phyloP scores from a whole-genome alignment of 371 early-diverging fungal species.

The Mortierella sp. region DNA sequence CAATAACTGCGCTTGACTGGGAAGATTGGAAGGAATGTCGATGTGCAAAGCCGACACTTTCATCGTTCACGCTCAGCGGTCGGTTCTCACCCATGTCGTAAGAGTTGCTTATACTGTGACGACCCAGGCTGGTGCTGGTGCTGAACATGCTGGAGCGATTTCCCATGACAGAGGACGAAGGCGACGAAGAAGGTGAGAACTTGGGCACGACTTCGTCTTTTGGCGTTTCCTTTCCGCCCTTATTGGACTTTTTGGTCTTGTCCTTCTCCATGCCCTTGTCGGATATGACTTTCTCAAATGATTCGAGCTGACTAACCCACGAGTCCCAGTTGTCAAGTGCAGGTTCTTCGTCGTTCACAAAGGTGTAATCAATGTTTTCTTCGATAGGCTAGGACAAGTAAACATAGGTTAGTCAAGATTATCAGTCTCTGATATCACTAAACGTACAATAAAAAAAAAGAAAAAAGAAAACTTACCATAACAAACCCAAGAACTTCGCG shows the following conservation, averaged over 20 bases:
- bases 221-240: conserved; percentile 9
- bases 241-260: conserved; percentile 22
- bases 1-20: conserved; percentile 17
- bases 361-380: conserved; percentile 9
- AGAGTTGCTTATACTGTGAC: conserved; percentile 3
- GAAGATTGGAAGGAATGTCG: conserved; percentile 30
- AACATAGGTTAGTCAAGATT: background rate
- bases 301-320: conserved; percentile 52
- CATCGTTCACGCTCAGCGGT: conserved; percentile 6
- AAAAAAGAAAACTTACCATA: conserved; percentile 26
- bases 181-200: background rate
- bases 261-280: conserved; percentile 46
- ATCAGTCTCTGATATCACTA: too few species aligned
- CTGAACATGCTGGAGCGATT: conserved; percentile 23
- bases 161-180: conserved; percentile 8
- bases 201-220: background rate
- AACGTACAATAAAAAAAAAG: background rate
- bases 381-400: conserved; percentile 29
- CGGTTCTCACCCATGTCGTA: conserved; percentile 4
- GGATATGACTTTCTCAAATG: conserved; percentile 42
- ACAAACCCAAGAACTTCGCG: conserved; percentile 43
- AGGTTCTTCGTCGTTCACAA: conserved; percentile 7
- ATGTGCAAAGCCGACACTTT: background rate
- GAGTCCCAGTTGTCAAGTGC: conserved; percentile 49
- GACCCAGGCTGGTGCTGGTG: conserved; percentile 1